Evolutionary conservation across 2,329 filamentous ascomycete genomes (phyloP).

Genomic region (Ophiostoma himal-ulmi): DNA sequence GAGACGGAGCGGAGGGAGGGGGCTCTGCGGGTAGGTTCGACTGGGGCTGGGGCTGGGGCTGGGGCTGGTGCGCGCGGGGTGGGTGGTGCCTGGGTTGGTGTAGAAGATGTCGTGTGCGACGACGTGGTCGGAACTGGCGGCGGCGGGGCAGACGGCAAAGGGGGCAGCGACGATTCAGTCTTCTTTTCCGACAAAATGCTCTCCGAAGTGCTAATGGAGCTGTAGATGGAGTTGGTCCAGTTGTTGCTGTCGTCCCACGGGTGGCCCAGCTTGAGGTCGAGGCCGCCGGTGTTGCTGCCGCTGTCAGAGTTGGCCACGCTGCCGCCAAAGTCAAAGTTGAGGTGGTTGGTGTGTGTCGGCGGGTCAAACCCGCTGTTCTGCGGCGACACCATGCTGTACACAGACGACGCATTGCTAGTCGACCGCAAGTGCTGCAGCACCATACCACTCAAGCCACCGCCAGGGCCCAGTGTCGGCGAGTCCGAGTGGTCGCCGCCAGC

Average conservation of each 20-base stretch:
- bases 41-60: background rate
- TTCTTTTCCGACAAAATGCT: background rate
- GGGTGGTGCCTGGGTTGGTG: background rate
- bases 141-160: background rate
- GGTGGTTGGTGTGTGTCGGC: background rate
- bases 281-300: slow-evolving; percentile 30
- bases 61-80: background rate
- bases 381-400: slow-evolving; percentile 48
- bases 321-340: background rate
- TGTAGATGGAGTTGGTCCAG: slow-evolving; percentile 23
- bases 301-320: background rate
- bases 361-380: slow-evolving; percentile 1
- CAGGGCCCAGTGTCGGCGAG: slow-evolving; percentile 73
- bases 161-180: background rate
- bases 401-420: slow-evolving; percentile 74
- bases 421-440: slow-evolving; percentile 78
- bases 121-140: background rate
- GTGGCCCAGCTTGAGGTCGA: slow-evolving; percentile 36
- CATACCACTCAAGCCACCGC: slow-evolving; percentile 67
- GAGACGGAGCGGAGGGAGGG: slow-evolving; percentile 47
- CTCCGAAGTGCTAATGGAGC: slow-evolving; percentile 10
- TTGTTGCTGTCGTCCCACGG: slow-evolving; percentile 40
- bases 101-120: background rate
- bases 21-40: background rate
- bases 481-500: slow-evolving; percentile 42